phyloP scores from a whole-genome alignment of 768 basidiomycete species.

The Pholiota microspora region DNA sequence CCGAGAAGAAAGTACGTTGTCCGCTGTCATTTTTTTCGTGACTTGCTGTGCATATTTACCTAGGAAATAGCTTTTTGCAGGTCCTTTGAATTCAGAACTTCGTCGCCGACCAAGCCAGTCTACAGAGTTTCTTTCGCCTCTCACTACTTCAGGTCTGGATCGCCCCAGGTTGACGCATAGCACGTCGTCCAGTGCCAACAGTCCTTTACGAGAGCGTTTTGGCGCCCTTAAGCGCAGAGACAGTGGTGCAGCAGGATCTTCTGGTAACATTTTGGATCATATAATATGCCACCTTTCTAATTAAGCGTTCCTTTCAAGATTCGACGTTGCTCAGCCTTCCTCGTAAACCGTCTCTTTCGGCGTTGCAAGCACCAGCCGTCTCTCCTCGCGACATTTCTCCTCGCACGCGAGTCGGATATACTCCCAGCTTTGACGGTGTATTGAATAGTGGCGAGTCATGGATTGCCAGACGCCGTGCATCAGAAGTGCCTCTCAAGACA shows the following conservation, averaged over 20 bases:
- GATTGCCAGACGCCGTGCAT: conserved; percentile 60
- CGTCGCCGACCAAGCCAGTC: conserved; percentile 74
- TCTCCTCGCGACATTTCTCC: conserved; percentile 71
- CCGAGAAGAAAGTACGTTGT: conserved; percentile 80
- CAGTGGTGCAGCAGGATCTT: conserved; percentile 32
- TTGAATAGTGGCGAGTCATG: conserved; percentile 67
- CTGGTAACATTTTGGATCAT: conserved; percentile 43
- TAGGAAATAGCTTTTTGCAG: conserved; percentile 66
- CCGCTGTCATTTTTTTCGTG: conserved; percentile 12
- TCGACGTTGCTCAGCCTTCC: conserved; percentile 51
- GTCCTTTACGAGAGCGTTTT: conserved; percentile 69
- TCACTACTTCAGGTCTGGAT: conserved; percentile 52
- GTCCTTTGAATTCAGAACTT: conserved; percentile 82
- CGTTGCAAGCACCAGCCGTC: conserved; percentile 48
- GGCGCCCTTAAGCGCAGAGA: conserved; percentile 65
- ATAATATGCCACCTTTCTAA: neutral
- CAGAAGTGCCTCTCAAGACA: conserved; percentile 51
- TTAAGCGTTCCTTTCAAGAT: conserved; percentile 38
- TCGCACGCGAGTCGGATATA: conserved; percentile 58
- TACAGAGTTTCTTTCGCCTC: conserved; percentile 63
- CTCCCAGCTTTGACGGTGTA: conserved; percentile 72
- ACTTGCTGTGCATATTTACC: conserved; percentile 23
- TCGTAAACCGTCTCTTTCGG: conserved; percentile 69
- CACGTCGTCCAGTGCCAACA: conserved; percentile 41
- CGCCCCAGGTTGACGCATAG: conserved; percentile 56